Base-by-base conservation (phyloP, 305 asterid genomes). In the Fraxinus paxiana region DNA sequence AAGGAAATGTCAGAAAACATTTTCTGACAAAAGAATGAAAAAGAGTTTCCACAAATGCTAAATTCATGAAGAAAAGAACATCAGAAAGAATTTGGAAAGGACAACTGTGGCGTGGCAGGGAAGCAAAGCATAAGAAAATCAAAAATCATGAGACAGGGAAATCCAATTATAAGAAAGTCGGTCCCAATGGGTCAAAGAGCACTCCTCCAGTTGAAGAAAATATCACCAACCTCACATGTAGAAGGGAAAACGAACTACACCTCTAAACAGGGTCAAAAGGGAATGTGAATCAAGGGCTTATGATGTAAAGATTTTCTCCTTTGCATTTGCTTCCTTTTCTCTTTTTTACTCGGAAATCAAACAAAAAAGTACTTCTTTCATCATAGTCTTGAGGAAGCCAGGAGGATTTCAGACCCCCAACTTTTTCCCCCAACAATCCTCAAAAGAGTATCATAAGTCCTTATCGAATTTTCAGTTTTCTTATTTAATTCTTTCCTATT, bases 1-100 rank as follows among this genome's bases (percentile, higher is more conserved):
- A 61, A 73, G 41, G 77, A 83, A 41, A 73, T 15, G 83, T 30
- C 61, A 69, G 56, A 75, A 76, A 26, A 71, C 15, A 72, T 56
- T 70, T 48, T 72, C 41, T 38, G 22, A 75, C 79, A 82, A 37
- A 63, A 17, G 28, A 70, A 77, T 35, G 59, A 56, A 74, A 78
- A 9, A 71, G 8, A 43, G 77, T 31, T 63, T 77, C 70, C 28
- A 31, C 5, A 9, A 48, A 73, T 46, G 30, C 48, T 73, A 13
- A 34, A 73, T 37, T 34, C 46, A 37, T 73, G 65, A 33, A 56
- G 22, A 80, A 33, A 12, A 65, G 17, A 56, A 56, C 67, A 17
- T 56, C 67, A 18, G 26, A 56, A 56, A 56, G 70, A 59, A 8
- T 24, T 22, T 22, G 31, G 28, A 61, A 61, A 61, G 31, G 31